Base-by-base conservation (phyloP, 306 rosid species). In the Acacia crassicarpa region DNA sequence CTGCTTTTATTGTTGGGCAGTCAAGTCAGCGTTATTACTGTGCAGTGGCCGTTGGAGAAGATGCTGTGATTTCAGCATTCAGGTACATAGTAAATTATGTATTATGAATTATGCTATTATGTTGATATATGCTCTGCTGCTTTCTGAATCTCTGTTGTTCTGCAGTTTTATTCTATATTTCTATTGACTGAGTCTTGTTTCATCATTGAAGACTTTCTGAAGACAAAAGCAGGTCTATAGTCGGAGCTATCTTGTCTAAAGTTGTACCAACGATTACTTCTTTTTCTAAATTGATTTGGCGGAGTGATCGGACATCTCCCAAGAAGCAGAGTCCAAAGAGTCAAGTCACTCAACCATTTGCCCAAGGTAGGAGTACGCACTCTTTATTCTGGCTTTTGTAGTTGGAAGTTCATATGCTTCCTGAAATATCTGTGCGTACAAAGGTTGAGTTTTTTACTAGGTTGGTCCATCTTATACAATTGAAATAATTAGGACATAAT, bases 1-100 rank as follows among this genome's bases (percentile, higher is more conserved):
- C 97, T 96, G 90, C 94, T 93, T 95, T 93, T 93, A 87, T 93
- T 95, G 90, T 95, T 93, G 98, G 92, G 91, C 99, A 96, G 99
- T 96, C 99, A 76, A 93, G 82, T 92, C 94, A 87, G 78, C 94
- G 86, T 79, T 96, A 96, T 84, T 96, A 85, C 74, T 96, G 98
- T 92, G 97, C 97, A 83, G 93, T 96, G 85, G 88, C 97, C 48
- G 88, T 96, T 56, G 98, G 99, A 84, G 91, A 88, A 75, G 97
- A 92, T 93, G 97, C 98, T 45, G 98, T 96, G 69, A 94, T 96
- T 85, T 93, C 99, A 67, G 99, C 98, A 9, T 96, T 93, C 92
- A 96, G 98, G 99, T 93, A 81, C 76, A 75, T 71, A 17, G 74
- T 56, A 33, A 83, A 82, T 81, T 83, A 62, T 62, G 33, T 81